Conservation (phyloP, 1,139 yeast genomes). For the Blastobotrys arbuscula region DNA sequence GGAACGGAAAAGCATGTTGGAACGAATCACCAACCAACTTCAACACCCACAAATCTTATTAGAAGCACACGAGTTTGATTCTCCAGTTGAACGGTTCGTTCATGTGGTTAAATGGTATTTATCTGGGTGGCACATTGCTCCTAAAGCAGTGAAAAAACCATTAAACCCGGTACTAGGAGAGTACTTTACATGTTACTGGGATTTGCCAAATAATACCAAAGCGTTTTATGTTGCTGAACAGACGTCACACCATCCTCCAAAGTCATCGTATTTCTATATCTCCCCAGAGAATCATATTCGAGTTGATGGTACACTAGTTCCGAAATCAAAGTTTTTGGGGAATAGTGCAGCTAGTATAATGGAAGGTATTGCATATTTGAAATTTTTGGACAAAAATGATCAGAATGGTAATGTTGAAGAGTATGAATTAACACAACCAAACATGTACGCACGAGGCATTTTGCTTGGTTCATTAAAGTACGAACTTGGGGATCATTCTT, state of each 20-base stretch:
- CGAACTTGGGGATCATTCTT: constrained; percentile 89
- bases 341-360: constrained; percentile 95
- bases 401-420: constrained; percentile 48
- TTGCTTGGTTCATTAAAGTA: constrained; percentile 83
- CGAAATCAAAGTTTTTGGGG: constrained; percentile 83
- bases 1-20: constrained; percentile 94
- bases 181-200: constrained; percentile 88
- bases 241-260: constrained; percentile 98
- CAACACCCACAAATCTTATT: constrained; percentile 74
- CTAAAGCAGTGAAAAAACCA: constrained; percentile 96
- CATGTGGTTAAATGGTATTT: constrained; percentile 80
- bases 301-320: constrained; percentile 84
- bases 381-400: constrained; percentile 54
- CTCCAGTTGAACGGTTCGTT: constrained; percentile 63
- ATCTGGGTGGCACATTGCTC: constrained; percentile 97
- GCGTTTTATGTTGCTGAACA: constrained; percentile 91
- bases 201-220: constrained; percentile 57
- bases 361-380: constrained; percentile 81
- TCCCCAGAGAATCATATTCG: constrained; percentile 76
- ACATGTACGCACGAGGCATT: constrained; percentile 92
- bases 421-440: constrained; percentile 85
- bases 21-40: constrained; percentile 84
- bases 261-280: constrained; percentile 85
- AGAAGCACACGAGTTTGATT: constrained; percentile 54
- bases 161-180: constrained; percentile 93